Evolutionary conservation across 2,329 filamentous ascomycete species (phyloP).

Genomic region (Scortechinia acanthostroma): DNA sequence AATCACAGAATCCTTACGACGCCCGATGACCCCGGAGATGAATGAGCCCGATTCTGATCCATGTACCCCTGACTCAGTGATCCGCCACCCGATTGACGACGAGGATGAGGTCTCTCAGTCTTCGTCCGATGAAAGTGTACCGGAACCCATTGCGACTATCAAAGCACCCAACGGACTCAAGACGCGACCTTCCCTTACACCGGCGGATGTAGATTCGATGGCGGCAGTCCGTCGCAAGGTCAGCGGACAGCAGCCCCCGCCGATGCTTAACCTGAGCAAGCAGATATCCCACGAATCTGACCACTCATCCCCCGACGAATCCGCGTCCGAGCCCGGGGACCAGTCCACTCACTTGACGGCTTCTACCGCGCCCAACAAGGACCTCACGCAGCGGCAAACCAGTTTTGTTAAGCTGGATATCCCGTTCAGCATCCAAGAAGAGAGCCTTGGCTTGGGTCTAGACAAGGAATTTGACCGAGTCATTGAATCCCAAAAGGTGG

Average conservation of each 20-base stretch:
- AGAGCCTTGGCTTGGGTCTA: constrained; percentile 78
- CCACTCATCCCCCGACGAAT: constrained; percentile 42
- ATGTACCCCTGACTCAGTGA: constrained; percentile 81
- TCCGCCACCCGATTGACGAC: constrained; percentile 63
- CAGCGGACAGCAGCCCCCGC: constrained; percentile 39
- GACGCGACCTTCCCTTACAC: constrained; percentile 80
- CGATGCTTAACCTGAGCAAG: not conserved
- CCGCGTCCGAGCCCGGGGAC: constrained; percentile 54
- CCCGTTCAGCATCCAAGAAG: constrained; percentile 73
- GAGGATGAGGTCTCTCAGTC: constrained; percentile 39
- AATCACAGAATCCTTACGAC: constrained; percentile 45
- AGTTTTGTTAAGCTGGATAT: constrained; percentile 72
- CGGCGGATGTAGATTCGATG: constrained; percentile 77
- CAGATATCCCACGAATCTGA: not conserved
- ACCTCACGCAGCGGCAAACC: constrained; percentile 36
- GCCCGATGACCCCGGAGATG: constrained; percentile 47
- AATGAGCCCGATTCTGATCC: constrained; percentile 46
- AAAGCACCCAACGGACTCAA: constrained; percentile 75
- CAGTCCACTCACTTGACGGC: constrained; percentile 44
- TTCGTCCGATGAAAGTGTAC: constrained; percentile 60
- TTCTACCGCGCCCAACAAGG: constrained; percentile 26
- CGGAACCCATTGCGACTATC: constrained; percentile 74
- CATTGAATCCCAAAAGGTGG: constrained; percentile 94
- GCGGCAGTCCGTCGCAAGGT: constrained; percentile 78
- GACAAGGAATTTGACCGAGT: constrained; percentile 91